These are phyloP conservation scores for Tanacetum coccineum DNA, from an alignment of 129 eudicot genomes.

Conservation along the genomic window DNA sequence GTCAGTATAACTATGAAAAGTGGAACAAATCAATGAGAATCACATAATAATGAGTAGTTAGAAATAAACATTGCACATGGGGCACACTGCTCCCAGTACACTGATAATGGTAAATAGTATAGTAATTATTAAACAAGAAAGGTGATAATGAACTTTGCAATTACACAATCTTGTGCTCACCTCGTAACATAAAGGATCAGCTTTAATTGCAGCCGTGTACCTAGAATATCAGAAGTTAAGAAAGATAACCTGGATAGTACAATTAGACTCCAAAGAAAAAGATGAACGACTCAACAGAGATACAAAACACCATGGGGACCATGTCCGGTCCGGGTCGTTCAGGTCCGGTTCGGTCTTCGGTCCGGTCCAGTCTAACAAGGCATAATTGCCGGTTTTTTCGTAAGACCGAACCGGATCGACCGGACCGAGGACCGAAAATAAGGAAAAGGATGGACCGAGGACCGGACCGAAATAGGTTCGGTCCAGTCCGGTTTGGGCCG, in stretches of 20 bases:
- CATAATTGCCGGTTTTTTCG: too few species aligned
- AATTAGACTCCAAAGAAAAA: constrained; percentile 6
- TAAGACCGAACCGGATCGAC: too few species aligned
- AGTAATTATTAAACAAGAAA: background rate
- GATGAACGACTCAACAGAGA: background rate
- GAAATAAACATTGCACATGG: too few species aligned
- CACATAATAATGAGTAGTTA: too few species aligned
- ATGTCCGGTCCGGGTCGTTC: too few species aligned
- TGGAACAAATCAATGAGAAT: too few species aligned
- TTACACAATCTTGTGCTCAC: constrained; percentile 31
- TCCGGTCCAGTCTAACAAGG: too few species aligned
- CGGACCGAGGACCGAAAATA: too few species aligned
- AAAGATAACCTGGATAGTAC: background rate
- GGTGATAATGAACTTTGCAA: background rate
- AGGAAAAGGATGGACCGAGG: too few species aligned
- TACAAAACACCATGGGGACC: background rate
- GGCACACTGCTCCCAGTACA: background rate
- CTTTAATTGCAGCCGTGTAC: constrained; percentile 90
- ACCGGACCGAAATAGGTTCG: too few species aligned
- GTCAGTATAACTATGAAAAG: background rate
- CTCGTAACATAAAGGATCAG: constrained; percentile 95
- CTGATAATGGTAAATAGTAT: background rate
- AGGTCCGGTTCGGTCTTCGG: too few species aligned
- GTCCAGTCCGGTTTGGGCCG: too few species aligned
- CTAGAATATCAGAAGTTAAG: constrained; percentile 35